Conservation (phyloP, 179 eudicot genomes). For the Sideroxylon spinosum region DNA sequence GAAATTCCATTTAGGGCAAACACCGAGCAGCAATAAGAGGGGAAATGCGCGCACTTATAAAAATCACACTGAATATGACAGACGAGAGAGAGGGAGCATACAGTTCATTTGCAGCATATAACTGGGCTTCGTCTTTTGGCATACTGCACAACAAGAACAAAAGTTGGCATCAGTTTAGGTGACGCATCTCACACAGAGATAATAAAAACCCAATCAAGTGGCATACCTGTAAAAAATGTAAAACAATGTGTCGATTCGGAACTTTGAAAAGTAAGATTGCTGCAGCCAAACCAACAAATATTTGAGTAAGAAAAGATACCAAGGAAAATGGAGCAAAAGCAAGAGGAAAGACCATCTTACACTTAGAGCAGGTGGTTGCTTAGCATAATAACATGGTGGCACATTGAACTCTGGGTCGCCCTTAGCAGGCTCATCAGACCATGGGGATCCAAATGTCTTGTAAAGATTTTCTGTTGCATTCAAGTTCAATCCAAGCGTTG, state of each 20-base stretch:
- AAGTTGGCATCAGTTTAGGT: slow-evolving; percentile 2
- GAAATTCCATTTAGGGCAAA: too few relatives aligned
- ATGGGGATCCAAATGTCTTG: slow-evolving; percentile 79
- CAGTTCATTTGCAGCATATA: slow-evolving; percentile 87
- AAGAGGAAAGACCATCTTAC: slow-evolving; percentile 37
- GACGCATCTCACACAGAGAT: slow-evolving; percentile 7
- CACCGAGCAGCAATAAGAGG: too few relatives aligned
- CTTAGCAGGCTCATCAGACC: slow-evolving; percentile 90
- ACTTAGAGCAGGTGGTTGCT: slow-evolving; percentile 60
- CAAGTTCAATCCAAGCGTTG: slow-evolving; percentile 77
- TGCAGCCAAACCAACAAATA: slow-evolving; percentile 38
- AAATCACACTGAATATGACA: too few relatives aligned
- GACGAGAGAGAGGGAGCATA: slow-evolving; percentile 27
- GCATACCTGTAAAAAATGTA: slow-evolving; percentile 81
- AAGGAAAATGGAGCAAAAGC: slow-evolving; percentile 5
- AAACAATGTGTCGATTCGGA: slow-evolving; percentile 62
- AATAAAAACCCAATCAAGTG: slow-evolving; percentile 8
- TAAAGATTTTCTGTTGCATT: slow-evolving; percentile 78
- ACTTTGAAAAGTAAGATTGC: slow-evolving; percentile 72
- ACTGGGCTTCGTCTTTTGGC: slow-evolving; percentile 91
- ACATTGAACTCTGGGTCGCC: slow-evolving; percentile 82
- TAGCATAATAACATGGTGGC: slow-evolving; percentile 74
- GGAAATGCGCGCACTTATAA: too few relatives aligned
- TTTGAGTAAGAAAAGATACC: slow-evolving; percentile 13
- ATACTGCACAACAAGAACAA: slow-evolving; percentile 51